Evolutionary conservation across 495 filamentous ascomycete genomes (phyloP).

Genomic region (Aspergillus cavernicola): DNA sequence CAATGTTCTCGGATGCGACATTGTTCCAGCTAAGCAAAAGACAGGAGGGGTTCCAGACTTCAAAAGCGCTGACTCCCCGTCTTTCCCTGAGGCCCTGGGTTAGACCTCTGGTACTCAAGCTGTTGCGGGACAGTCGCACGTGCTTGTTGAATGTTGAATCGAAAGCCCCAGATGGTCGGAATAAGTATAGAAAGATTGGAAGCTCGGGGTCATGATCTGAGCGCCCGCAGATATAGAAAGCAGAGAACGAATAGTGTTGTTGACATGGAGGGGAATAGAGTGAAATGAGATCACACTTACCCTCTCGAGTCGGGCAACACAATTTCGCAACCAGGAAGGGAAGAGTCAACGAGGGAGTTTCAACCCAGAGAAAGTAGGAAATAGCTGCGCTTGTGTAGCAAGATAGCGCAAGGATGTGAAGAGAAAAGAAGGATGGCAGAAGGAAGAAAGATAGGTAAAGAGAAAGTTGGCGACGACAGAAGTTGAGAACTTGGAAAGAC

Average conservation of each 20-base stretch:
- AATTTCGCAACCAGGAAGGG: background rate
- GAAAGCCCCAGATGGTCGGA: background rate
- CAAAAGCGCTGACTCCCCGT: no score
- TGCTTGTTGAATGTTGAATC: background rate
- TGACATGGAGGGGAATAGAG: background rate
- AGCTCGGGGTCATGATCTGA: background rate
- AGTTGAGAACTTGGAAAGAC: constrained; percentile 4
- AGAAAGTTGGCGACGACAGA: no score
- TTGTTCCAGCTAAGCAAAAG: no score
- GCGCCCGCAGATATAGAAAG: background rate
- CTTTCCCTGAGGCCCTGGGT: no score
- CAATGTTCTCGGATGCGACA: background rate
- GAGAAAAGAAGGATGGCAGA: background rate
- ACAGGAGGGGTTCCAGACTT: no score
- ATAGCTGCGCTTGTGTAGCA: background rate
- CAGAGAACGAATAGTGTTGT: background rate
- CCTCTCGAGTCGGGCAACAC: background rate
- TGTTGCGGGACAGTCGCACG: constrained; percentile 11
- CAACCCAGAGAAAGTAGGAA: background rate
- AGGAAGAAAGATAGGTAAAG: background rate
- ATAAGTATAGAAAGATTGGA: background rate
- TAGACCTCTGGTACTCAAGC: no score
- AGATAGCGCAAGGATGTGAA: background rate
- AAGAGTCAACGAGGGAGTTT: background rate
- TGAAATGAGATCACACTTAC: constrained; percentile 6